These are phyloP conservation scores for Trichoderma erinaceum DNA, from an alignment of 495 filamentous ascomycete genomes.

Conservation along the genomic window DNA sequence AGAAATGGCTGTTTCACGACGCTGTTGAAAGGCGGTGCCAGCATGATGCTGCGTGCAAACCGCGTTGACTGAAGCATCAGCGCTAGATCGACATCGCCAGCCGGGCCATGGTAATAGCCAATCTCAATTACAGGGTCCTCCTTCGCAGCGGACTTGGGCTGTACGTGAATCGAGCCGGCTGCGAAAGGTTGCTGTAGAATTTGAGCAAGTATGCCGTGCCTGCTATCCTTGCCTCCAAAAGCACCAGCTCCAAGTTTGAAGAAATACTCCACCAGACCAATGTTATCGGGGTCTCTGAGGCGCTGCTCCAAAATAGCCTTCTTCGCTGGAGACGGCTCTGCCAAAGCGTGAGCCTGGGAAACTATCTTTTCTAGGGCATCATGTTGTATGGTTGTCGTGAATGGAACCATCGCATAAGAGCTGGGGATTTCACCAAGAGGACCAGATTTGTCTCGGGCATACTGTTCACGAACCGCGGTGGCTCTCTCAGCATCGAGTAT, in stretches of 20 bases:
- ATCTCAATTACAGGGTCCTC: background rate
- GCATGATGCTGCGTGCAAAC: background rate
- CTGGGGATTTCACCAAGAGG: background rate
- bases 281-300: background rate
- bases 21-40: background rate
- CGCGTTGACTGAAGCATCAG: background rate
- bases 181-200: constrained; percentile 7
- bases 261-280: background rate
- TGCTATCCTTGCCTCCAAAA: background rate
- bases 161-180: background rate
- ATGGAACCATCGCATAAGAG: background rate
- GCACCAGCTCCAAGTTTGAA: background rate
- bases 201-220: background rate
- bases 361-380: background rate
- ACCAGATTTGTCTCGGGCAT: background rate
- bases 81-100: background rate
- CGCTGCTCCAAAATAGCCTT: background rate
- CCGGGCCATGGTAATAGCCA: background rate
- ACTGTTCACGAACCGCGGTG: background rate
- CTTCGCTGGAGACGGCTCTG: background rate
- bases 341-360: background rate
- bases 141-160: background rate
- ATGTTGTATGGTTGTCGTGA: background rate
- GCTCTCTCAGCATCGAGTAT: background rate
- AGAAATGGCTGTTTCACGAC: background rate